Base-by-base conservation (phyloP, 2,329 filamentous ascomycete species). In the Monosporascus cannonballus region DNA sequence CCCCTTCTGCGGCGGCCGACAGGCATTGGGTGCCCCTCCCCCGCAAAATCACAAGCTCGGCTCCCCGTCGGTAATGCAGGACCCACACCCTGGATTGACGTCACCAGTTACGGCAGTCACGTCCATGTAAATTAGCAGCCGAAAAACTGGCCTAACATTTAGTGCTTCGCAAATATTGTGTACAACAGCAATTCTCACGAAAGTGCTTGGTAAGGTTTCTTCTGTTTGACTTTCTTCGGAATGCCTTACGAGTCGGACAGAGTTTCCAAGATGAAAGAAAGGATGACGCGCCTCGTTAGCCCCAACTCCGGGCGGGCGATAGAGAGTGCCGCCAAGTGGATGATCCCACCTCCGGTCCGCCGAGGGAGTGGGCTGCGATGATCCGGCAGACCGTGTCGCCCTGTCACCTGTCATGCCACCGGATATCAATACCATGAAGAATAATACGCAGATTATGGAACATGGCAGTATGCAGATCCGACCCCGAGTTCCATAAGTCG, bases 31-130 rank as follows among this genome's bases (percentile, higher is more conserved):
- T 27, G 51, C 56, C 55, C 27, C 48, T 65, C 59, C 76, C 76
- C 76, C 76, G 76, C 76, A 78, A 74, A 73, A 75, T 80, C 77
- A 79, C 76, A 79, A 79, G 77, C 77, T 79, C 76, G 76, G 76
- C 72, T 75, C 66, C 61, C 65, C 56, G 68, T 79, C 76, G 76
- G 76, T 67, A 75, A 76, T 68, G 60, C 55, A 37, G 57, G 22
- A 20, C 22, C n/a, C 22, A 25, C 14, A 6, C 11, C 6, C 7
- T 50, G 51, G 50, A 48, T 47, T 20, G 44, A 30, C 46, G 41
- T 34, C 39, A 49, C 46, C 49, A 9, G 30, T 34, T 34, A 9
- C 11, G 2, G 30, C 30, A 34, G 30, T 34, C 30, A 34, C 30
- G 1, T 14, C 30, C 30, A 34, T 34, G 30, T 34, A 14, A 34